Conservation (phyloP, 352 stramenopile genomes). For the Phytopythium delawarense region DNA sequence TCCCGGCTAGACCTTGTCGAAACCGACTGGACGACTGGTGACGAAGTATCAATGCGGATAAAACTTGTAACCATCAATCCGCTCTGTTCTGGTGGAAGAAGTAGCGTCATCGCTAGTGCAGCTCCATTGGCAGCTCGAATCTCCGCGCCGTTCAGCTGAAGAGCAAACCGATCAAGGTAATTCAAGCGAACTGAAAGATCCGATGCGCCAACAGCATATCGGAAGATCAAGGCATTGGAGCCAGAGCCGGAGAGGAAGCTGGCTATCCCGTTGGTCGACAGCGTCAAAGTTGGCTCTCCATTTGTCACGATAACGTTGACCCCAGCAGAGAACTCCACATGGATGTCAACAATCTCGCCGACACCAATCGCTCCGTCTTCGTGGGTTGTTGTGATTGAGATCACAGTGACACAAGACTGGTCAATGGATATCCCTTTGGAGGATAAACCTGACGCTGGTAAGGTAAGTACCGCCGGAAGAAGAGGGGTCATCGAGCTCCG, state of each 20-base stretch:
- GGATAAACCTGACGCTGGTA: conserved; percentile 32
- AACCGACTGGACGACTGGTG: conserved; percentile 34
- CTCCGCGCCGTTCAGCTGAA: conserved; percentile 36
- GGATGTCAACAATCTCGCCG: conserved; percentile 62
- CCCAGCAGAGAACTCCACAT: conserved; percentile 35
- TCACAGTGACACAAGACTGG: conserved; percentile 34
- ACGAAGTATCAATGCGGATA: conserved; percentile 31
- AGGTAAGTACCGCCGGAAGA: conserved; percentile 30
- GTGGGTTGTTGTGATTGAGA: conserved; percentile 31
- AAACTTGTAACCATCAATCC: conserved; percentile 11
- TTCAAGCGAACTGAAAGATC: conserved; percentile 28
- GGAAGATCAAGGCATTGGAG: conserved; percentile 36
- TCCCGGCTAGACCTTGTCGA: conserved; percentile 32
- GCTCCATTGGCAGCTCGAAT: conserved; percentile 21
- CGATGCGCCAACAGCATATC: conserved; percentile 40
- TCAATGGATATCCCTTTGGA: conserved; percentile 59
- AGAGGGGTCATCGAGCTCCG: conserved; percentile 31
- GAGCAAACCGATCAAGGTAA: conserved; percentile 38
- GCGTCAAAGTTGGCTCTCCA: conserved; percentile 31
- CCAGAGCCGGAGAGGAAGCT: conserved; percentile 40
- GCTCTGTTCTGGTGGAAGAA: conserved; percentile 23
- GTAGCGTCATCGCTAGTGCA: conserved; percentile 30
- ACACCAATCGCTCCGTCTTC: conserved; percentile 48
- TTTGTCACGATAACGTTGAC: conserved; percentile 36
- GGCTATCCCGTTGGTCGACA: conserved; percentile 36